Percentiles rank a stretch among this genome's conserved stretches.
Conservation (phyloP, 2,329 filamentous ascomycete species). For the Alternaria panax region DNA sequence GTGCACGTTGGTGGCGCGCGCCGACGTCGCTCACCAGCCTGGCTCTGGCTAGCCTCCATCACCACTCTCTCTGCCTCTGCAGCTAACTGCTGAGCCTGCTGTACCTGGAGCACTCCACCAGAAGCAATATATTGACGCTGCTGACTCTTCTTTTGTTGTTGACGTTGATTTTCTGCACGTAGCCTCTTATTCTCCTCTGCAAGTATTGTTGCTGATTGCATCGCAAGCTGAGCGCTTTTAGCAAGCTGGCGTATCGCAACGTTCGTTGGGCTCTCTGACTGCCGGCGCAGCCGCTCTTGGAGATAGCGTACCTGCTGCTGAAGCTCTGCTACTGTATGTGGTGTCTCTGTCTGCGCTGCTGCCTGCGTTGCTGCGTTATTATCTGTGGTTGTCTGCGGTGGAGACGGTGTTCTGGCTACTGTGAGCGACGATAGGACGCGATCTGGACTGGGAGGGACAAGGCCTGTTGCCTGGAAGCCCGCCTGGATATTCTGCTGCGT, state of each 20-base stretch:
- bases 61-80: neutral
- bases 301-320: too few relatives aligned
- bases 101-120: neutral
- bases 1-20: neutral
- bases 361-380: neutral
- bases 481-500: neutral
- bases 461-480: conserved; percentile 15
- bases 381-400: neutral
- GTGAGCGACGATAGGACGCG: neutral
- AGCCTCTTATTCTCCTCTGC: neutral
- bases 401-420: neutral
- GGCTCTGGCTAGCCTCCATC: neutral
- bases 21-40: neutral
- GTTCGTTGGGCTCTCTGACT: neutral
- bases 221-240: neutral
- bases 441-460: conserved; percentile 14
- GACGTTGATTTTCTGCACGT: neutral
- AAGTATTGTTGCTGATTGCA: neutral
- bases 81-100: neutral
- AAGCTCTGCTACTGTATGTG: neutral
- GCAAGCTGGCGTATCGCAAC: neutral
- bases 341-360: neutral
- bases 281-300: neutral
- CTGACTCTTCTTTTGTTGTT: neutral
- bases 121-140: neutral